phyloP scores from a whole-genome alignment of 192 early-diverging fungal genomes.

The Coemansia sp. region DNA sequence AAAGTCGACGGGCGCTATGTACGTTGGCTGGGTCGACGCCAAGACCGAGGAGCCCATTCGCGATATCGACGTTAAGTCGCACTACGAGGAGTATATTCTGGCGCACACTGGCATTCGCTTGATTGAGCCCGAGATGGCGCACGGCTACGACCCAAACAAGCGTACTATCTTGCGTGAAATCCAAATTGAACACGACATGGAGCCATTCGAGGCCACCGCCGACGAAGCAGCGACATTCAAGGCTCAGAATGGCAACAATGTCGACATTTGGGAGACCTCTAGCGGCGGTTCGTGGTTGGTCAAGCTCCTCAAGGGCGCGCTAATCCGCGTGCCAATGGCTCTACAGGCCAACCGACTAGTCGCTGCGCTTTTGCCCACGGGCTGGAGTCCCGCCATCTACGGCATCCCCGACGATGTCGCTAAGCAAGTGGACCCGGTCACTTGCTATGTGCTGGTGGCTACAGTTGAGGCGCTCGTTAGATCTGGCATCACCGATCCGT shows the following conservation, averaged over 20 bases:
- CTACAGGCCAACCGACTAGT: constrained; percentile 77
- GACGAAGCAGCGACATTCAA: constrained; percentile 88
- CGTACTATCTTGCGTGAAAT: constrained; percentile 86
- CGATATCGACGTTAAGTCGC: constrained; percentile 84
- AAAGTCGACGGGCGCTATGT: constrained; percentile 5
- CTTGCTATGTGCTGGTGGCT: constrained; percentile 82
- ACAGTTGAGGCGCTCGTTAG: constrained; percentile 75
- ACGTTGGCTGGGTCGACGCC: constrained; percentile 84
- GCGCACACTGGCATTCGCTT: constrained; percentile 61
- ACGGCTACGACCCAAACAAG: constrained; percentile 82
- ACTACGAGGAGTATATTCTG: constrained; percentile 86
- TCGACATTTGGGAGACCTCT: constrained; percentile 55
- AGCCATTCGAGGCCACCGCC: constrained; percentile 80
- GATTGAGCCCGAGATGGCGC: constrained; percentile 82
- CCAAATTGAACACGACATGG: constrained; percentile 80
- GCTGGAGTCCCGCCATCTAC: constrained; percentile 87
- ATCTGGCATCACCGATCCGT: too few relatives aligned
- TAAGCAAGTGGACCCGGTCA: constrained; percentile 84
- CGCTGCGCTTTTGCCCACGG: constrained; percentile 90
- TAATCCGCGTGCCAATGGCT: constrained; percentile 86
- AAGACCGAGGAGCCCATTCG: constrained; percentile 79
- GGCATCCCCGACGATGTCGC: constrained; percentile 91
- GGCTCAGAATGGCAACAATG: constrained; percentile 75
- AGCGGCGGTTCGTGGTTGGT: constrained; percentile 73
- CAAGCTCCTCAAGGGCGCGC: constrained; percentile 84